Conservation (phyloP, 768 basidiomycete genomes). For the Pulveroboletus ravenelii region DNA sequence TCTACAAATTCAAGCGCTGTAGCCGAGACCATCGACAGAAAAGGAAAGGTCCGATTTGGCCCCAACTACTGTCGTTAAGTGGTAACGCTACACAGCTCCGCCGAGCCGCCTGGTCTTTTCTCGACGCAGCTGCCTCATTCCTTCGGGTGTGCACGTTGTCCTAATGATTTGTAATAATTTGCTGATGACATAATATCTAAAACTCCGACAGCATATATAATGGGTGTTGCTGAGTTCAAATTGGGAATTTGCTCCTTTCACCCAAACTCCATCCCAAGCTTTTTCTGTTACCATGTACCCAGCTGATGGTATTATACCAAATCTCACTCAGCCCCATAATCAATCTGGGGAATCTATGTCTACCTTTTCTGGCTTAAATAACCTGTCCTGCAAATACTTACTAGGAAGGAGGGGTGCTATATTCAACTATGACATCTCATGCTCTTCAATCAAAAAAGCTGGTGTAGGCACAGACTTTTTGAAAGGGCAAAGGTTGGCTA, state of each 20-base stretch:
- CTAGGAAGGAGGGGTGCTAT: slow-evolving; percentile 3
- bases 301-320: neutral
- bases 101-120: no score
- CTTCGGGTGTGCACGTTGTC: no score
- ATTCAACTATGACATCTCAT: neutral
- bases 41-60: no score
- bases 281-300: slow-evolving; percentile 5
- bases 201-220: slow-evolving; percentile 19
- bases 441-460: neutral
- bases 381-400: neutral
- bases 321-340: no score
- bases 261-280: neutral
- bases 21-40: no score
- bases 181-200: slow-evolving; percentile 3
- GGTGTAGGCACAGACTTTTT: neutral
- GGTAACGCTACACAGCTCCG: no score
- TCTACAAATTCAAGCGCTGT: no score
- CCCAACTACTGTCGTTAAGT: no score
- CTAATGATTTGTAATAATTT: neutral
- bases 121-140: no score
- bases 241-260: neutral
- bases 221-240: neutral
- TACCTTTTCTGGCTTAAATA: neutral
- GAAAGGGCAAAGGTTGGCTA: slow-evolving; percentile 7
- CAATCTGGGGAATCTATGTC: neutral